These are phyloP conservation scores for Elsinoe necatrix DNA, from an alignment of 2,329 filamentous ascomycete genomes.

Conservation along the genomic window DNA sequence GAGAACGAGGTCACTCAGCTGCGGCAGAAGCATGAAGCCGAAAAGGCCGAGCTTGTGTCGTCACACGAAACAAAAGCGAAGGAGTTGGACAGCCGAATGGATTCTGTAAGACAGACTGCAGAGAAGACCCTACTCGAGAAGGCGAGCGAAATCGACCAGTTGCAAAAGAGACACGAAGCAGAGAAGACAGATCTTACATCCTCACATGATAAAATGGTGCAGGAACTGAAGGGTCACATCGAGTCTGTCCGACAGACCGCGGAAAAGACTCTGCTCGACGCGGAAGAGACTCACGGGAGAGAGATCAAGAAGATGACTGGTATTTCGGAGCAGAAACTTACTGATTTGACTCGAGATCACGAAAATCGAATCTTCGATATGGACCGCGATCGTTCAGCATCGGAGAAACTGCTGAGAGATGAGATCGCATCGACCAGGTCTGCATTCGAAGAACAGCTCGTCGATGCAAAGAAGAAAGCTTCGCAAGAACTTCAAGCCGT, in stretches of 20 bases:
- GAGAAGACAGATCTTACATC: not conserved
- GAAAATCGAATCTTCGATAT: not conserved
- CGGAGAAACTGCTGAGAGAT: conserved; percentile 15
- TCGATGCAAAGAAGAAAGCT: conserved; percentile 9
- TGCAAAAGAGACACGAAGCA: too few species aligned
- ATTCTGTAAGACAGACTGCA: not conserved
- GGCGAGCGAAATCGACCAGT: too few species aligned
- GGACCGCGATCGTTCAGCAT: not conserved
- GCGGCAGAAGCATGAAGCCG: not conserved
- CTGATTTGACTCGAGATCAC: not conserved
- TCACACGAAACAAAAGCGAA: not conserved
- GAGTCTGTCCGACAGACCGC: not conserved
- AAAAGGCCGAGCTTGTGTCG: not conserved
- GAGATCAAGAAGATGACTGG: conserved; percentile 7
- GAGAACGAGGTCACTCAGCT: not conserved
- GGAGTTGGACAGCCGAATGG: not conserved
- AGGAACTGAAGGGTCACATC: not conserved
- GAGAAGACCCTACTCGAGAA: not conserved
- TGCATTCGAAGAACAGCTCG: conserved; percentile 12
- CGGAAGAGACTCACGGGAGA: not conserved
- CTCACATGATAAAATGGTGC: not conserved
- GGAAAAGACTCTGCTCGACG: not conserved
- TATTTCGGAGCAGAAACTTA: conserved; percentile 3
- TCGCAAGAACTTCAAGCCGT: conserved; percentile 8
- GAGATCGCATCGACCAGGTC: conserved; percentile 7